Evolutionary conservation across 805 yeast genomes (phyloP), one percentile per base, ranked within the genome.

Genomic region (Candida rishiriensis): DNA sequence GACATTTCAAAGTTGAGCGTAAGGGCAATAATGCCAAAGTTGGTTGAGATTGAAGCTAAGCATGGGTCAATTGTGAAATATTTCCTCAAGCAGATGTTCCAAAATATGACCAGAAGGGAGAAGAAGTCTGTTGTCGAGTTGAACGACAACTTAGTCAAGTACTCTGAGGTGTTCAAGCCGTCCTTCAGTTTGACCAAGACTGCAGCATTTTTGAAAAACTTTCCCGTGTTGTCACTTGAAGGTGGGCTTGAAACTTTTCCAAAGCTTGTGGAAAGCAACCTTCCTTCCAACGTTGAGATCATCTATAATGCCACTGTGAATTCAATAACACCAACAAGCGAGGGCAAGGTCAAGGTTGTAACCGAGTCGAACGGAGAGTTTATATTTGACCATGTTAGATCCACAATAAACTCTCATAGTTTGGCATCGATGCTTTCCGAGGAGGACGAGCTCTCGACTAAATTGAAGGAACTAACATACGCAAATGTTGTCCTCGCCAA

Each of bases 1-100:
- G 95, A 90, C 61, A 72, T 80, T 2, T 56, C 71, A 6, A 68
- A 76, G 44, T 63, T 91, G 39, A 85, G 96, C 67, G 79, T 84
- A 0, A 65, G 75, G 16, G 71, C 85, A 3, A 71, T 87, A 0
- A 59, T 87, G 49, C 80, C 82, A 3, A 54, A 63, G 10, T 54
- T 88, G 52, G 78, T 72, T 38, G 67, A 75, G 11, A 62, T 81
- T 38, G 97, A 89, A 57, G 57, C 65, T 28, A 63, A 75, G 7
- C 66, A 76, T 57, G 87, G 89, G 0, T 81, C 88, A 0, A 59
- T 85, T 2, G 50, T 81, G 0, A 70, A 66, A 43, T 73, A 79
- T 1, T 57, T 69, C 50, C 34, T 78, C 1, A 56, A 61, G n/a
- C 66, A 71, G 21, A 46, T 63, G 45, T 48, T 63, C 37, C 38